Evolutionary conservation across 176 grass and related monocot species (phyloP), one percentile per base, ranked within the genome.

Genomic region (Urochloa ruziziensis): DNA sequence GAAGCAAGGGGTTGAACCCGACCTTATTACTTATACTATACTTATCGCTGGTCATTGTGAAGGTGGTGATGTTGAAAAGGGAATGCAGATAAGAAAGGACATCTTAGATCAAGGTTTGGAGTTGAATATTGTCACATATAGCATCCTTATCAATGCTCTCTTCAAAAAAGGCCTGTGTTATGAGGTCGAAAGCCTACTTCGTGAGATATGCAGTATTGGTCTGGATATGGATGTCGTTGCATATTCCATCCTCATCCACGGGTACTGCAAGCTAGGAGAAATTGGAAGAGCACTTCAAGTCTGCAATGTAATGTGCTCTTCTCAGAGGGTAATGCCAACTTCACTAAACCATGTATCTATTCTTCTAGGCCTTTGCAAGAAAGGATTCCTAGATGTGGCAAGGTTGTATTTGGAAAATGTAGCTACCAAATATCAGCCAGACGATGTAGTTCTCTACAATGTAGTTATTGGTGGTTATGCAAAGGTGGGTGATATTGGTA

Each of bases 91-190:
- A 67, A 92, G 86, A 67, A 91, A 90, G 68, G 96, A 87, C 29
- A 90, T 98, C 84, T 62, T 96, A 83, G 80, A 66, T 34, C 77
- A 63, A 86, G 91, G 93, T 16, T 80, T 93, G 52, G 58, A 92
- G 81, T 87, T 99, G 82, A 99, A 96, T 89, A 86, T 99, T 83
- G 91, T 96, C 33, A 92, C 96, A 66, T 99, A 96, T 82, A 96
- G 91, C 59, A 83, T 96, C 74, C 93, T 99, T 37, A 74, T 99
- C 7, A 92, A 91, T 64, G 83, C 91, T 43, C 88, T 99, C 35
- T 89, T 75, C 80, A 99, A 85, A 81, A 96, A 84, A 63, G 93
- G 93, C 28, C 46, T 76, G 36, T 81, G 94, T 83, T 46, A 75
- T 84, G 93, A 99, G 87, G 93, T 87, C 7, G 89, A 96, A 71